These are phyloP conservation scores for Dothistroma pini DNA, from an alignment of 2,329 filamentous ascomycete species.

Conservation along the genomic window DNA sequence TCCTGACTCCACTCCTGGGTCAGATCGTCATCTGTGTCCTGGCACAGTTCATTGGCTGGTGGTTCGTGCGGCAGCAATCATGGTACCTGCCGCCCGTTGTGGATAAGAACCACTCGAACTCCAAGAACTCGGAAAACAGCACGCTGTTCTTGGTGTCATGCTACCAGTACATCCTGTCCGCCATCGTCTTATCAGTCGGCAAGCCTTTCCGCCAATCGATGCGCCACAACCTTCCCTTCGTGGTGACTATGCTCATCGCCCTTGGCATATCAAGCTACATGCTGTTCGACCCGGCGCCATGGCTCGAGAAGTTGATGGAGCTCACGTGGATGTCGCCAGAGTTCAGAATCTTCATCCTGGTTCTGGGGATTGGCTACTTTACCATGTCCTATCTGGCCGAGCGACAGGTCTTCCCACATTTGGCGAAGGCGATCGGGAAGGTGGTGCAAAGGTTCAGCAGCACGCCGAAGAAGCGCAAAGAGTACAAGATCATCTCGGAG, in stretches of 20 bases:
- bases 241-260: slow-evolving; percentile 68
- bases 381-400: slow-evolving; percentile 68
- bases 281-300: slow-evolving; percentile 68
- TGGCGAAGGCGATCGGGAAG: slow-evolving; percentile 66
- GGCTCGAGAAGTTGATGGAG: slow-evolving; percentile 75
- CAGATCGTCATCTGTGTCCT: slow-evolving; percentile 79
- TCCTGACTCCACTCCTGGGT: slow-evolving; percentile 81
- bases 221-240: slow-evolving; percentile 78
- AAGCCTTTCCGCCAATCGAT: slow-evolving; percentile 82
- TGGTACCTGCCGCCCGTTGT: slow-evolving; percentile 85
- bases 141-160: slow-evolving; percentile 84
- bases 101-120: slow-evolving; percentile 74
- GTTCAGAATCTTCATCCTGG: slow-evolving; percentile 71
- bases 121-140: slow-evolving; percentile 90
- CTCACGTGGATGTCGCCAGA: slow-evolving; percentile 69
- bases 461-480: slow-evolving; percentile 63
- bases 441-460: slow-evolving; percentile 55
- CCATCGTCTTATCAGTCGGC: slow-evolving; percentile 86
- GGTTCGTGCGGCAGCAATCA: slow-evolving; percentile 69
- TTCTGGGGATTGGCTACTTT: slow-evolving; percentile 67
- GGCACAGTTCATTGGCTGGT: slow-evolving; percentile 70
- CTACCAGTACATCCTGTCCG: slow-evolving; percentile 91
- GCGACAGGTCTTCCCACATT: slow-evolving; percentile 61
- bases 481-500: slow-evolving; percentile 79
- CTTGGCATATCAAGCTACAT: slow-evolving; percentile 71